phyloP scores from a whole-genome alignment of 2,329 filamentous ascomycete species.

The Plectosphaerella cucumerina region DNA sequence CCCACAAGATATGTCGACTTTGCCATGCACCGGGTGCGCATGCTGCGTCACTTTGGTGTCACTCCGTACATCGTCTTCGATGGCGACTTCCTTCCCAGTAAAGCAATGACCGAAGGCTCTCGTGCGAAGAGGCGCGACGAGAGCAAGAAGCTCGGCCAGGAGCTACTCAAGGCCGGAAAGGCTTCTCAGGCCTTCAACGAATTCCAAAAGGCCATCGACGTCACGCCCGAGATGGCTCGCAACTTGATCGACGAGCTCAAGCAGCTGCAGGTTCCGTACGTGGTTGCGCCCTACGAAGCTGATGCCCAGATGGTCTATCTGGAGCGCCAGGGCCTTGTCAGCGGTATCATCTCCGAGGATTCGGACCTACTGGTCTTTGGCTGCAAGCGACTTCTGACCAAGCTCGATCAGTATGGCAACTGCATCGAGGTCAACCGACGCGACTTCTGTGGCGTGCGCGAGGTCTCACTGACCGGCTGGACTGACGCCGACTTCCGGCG shows the following conservation, averaged over 20 bases:
- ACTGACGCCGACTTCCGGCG: slow-evolving; percentile 84
- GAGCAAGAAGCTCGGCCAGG: slow-evolving; percentile 69
- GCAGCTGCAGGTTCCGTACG: slow-evolving; percentile 71
- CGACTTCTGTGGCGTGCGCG: slow-evolving; percentile 84
- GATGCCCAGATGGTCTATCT: slow-evolving; percentile 96
- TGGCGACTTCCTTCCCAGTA: slow-evolving; percentile 91
- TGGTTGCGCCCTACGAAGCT: slow-evolving; percentile 96
- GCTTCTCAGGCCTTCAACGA: slow-evolving; percentile 75
- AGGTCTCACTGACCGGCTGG: slow-evolving; percentile 88
- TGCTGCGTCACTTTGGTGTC: slow-evolving; percentile 90
- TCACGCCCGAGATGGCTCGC: slow-evolving; percentile 93
- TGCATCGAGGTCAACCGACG: slow-evolving; percentile 87
- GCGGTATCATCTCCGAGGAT: slow-evolving; percentile 91
- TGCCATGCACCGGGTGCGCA: slow-evolving; percentile 82
- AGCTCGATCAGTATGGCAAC: slow-evolving; percentile 89
- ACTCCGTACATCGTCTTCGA: slow-evolving; percentile 97
- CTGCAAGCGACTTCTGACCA: slow-evolving; percentile 84
- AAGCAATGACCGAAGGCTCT: slow-evolving; percentile 78
- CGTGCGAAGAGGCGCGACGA: slow-evolving; percentile 73
- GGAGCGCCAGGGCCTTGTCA: slow-evolving; percentile 77
- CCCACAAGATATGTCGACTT: slow-evolving; percentile 76
- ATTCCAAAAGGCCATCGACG: slow-evolving; percentile 91
- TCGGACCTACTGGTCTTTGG: slow-evolving; percentile 96
- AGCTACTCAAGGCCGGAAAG: slow-evolving; percentile 78
- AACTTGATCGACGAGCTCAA: slow-evolving; percentile 90